Conservation (phyloP, 805 yeast species). For the Kregervanrija delftensis region DNA sequence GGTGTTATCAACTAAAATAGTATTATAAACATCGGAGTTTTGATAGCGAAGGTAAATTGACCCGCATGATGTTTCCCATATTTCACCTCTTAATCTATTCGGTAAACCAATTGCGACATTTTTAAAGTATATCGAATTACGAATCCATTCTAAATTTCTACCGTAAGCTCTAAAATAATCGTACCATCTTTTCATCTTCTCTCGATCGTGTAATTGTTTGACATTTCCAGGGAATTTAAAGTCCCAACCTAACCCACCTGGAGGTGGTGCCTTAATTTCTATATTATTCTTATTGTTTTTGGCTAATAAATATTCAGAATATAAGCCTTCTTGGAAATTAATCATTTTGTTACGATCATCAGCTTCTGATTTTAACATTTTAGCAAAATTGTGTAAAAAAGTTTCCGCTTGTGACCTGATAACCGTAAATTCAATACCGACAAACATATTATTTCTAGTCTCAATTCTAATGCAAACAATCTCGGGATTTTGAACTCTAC, state of each 20-base stretch:
- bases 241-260: slow-evolving; percentile 79
- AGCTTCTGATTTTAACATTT: slow-evolving; percentile 53
- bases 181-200: slow-evolving; percentile 89
- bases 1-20: slow-evolving; percentile 50
- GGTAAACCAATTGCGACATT: slow-evolving; percentile 89
- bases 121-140: slow-evolving; percentile 72
- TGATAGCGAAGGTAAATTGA: slow-evolving; percentile 68
- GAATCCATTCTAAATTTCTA: slow-evolving; percentile 67
- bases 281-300: slow-evolving; percentile 44
- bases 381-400: slow-evolving; percentile 64
- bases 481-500: slow-evolving; percentile 71
- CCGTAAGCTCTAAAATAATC: slow-evolving; percentile 84
- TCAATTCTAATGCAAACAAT: slow-evolving; percentile 72
- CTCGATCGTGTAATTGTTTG: slow-evolving; percentile 64
- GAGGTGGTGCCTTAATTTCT: slow-evolving; percentile 47
- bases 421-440: slow-evolving; percentile 73
- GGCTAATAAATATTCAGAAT: slow-evolving; percentile 76
- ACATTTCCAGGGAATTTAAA: slow-evolving; percentile 91
- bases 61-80: slow-evolving; percentile 92
- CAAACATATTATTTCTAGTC: slow-evolving; percentile 56
- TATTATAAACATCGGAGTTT: slow-evolving; percentile 51
- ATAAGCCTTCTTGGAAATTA: slow-evolving; percentile 62
- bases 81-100: slow-evolving; percentile 88
- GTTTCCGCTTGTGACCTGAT: slow-evolving; percentile 70
- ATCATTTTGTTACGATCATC: slow-evolving; percentile 50